Evolutionary conservation across 495 filamentous ascomycete genomes (phyloP).

Genomic region (Aspergillus taichungensis): DNA sequence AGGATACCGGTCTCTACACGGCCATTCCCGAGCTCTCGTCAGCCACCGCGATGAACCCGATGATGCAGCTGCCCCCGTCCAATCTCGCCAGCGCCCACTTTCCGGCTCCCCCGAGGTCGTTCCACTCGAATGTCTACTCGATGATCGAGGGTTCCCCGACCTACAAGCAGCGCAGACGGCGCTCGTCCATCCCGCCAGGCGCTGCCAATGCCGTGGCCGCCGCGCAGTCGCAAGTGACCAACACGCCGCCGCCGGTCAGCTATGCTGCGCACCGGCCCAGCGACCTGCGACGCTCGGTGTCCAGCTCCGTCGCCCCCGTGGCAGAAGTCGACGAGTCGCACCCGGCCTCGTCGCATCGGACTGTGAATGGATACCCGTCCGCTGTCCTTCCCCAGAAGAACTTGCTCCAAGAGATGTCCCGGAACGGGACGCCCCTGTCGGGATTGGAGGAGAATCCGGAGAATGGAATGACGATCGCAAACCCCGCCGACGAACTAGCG

Average conservation of each 20-base stretch:
- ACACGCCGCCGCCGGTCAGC: slow-evolving; percentile 27
- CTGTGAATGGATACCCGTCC: slow-evolving; percentile 52
- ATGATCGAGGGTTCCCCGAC: slow-evolving; percentile 96
- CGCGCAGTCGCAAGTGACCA: slow-evolving; percentile 36
- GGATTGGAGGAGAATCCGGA: slow-evolving; percentile 71
- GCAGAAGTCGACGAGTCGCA: slow-evolving; percentile 64
- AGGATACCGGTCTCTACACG: slow-evolving; percentile 91
- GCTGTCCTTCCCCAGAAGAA: slow-evolving; percentile 68
- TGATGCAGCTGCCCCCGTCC: slow-evolving; percentile 87
- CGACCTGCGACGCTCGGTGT: slow-evolving; percentile 85
- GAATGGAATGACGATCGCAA: slow-evolving; percentile 51
- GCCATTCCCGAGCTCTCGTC: slow-evolving; percentile 76
- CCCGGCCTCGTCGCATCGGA: slow-evolving; percentile 49
- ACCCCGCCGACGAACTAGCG: slow-evolving; percentile 58
- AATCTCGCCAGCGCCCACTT: slow-evolving; percentile 73
- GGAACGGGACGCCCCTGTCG: slow-evolving; percentile 79
- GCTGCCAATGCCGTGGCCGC: slow-evolving; percentile 56
- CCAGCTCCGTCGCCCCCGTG: slow-evolving; percentile 77
- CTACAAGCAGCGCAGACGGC: slow-evolving; percentile 91
- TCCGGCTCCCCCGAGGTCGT: slow-evolving; percentile 56
- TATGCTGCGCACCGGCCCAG: slow-evolving; percentile 66
- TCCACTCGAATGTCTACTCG: slow-evolving; percentile 79
- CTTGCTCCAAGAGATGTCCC: slow-evolving; percentile 68
- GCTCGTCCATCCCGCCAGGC: slow-evolving; percentile 80
- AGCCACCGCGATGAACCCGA: slow-evolving; percentile 53